phyloP scores from a whole-genome alignment of 2,329 filamentous ascomycete species.

The Paecilomyces niveus region DNA sequence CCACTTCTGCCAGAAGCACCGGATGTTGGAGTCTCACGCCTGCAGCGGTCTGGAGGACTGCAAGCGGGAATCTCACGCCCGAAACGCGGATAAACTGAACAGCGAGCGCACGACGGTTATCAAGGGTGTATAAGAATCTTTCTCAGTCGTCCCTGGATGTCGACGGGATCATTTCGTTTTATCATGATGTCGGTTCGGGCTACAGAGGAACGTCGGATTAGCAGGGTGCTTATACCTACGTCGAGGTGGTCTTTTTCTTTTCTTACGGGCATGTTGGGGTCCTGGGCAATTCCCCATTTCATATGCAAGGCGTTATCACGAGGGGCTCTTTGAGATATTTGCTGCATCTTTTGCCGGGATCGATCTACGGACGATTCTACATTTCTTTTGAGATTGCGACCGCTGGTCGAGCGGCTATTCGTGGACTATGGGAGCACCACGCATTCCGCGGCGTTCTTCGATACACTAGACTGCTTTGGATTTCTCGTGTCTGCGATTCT shows the following conservation, averaged over 20 bases:
- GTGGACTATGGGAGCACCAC: not conserved
- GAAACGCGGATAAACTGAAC: slow-evolving; percentile 88
- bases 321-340: slow-evolving; percentile 12
- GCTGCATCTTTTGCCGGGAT: slow-evolving; percentile 8
- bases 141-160: not conserved
- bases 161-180: not conserved
- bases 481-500: not conserved
- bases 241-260: not conserved
- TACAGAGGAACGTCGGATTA: not conserved
- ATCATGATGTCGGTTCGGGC: not conserved
- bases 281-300: not conserved
- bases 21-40: slow-evolving; percentile 88
- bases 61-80: slow-evolving; percentile 93
- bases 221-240: not conserved
- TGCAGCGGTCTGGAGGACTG: slow-evolving; percentile 91
- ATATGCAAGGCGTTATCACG: slow-evolving; percentile 20
- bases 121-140: slow-evolving; percentile 63
- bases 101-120: slow-evolving; percentile 90
- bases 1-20: slow-evolving; percentile 91
- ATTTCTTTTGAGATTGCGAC: not conserved
- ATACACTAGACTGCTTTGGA: not conserved
- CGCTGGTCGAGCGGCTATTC: not conserved
- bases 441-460: not conserved
- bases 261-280: not conserved
- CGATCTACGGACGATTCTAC: slow-evolving; percentile 1